Percentiles rank a stretch among this genome's conserved stretches.
phyloP scores from a whole-genome alignment of 345 rosid species.

The Cardamine occulta region DNA sequence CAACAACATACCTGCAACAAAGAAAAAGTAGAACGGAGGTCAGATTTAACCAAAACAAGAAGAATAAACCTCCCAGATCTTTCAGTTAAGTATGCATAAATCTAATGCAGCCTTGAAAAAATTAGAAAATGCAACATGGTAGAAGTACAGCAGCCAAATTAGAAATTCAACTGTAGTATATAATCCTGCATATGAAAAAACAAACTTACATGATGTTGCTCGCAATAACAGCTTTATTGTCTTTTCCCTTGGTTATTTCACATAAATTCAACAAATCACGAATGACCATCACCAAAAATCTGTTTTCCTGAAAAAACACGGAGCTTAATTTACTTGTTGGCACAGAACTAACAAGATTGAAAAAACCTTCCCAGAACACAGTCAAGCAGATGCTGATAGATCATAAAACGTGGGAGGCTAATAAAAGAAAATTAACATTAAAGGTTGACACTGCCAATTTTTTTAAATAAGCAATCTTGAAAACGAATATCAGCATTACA shows the following conservation, averaged over 20 bases:
- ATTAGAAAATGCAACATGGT: not conserved
- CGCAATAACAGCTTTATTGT: conserved; percentile 98
- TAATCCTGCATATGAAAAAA: conserved; percentile 4
- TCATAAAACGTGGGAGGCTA: conserved; percentile 22
- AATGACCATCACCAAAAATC: conserved; percentile 97
- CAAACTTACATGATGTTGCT: conserved; percentile 95
- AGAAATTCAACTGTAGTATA: conserved; percentile 5
- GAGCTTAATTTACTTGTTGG: conserved; percentile 15
- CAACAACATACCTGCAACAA: conserved; percentile 92
- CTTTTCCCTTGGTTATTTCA: conserved; percentile 97
- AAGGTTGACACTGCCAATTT: not conserved
- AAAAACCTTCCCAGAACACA: conserved; percentile 20
- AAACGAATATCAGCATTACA: conserved; percentile 2
- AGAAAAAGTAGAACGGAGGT: conserved; percentile 31
- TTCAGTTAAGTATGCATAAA: conserved; percentile 12
- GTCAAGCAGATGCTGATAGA: conserved; percentile 20
- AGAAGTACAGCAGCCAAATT: not conserved
- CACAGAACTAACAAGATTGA: conserved; percentile 22
- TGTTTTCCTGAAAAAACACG: conserved; percentile 75
- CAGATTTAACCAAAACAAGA: not conserved
- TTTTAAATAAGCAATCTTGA: not conserved
- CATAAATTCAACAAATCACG: conserved; percentile 95
- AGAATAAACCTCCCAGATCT: not conserved
- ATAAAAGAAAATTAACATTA: conserved; percentile 18
- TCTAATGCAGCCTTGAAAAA: not conserved